Evolutionary conservation across 306 rosid species (phyloP).

Genomic region (Carpinus fangiana): DNA sequence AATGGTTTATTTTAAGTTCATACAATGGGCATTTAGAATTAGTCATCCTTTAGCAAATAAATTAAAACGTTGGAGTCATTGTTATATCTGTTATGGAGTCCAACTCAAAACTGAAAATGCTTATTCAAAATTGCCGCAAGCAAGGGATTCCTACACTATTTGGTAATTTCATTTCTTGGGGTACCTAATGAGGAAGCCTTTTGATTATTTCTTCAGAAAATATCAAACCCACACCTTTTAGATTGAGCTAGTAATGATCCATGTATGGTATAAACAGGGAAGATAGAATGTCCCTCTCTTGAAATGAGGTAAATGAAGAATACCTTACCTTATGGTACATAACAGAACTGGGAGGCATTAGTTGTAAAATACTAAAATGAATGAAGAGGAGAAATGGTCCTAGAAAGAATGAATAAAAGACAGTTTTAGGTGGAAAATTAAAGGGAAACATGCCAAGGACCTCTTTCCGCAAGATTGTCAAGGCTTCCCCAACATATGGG

Average conservation of each 20-base stretch:
- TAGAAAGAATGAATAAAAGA: constrained; percentile 13
- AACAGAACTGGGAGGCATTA: constrained; percentile 7
- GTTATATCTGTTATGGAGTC: background rate
- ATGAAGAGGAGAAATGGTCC: constrained; percentile 8
- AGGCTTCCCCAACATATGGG: constrained; percentile 95
- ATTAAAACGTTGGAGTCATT: background rate
- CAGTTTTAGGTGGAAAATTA: constrained; percentile 10
- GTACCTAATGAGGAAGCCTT: constrained; percentile 12
- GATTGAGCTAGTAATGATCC: background rate
- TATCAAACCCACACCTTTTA: constrained; percentile 13
- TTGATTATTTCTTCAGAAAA: constrained; percentile 6
- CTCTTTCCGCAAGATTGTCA: constrained; percentile 82
- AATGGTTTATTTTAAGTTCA: background rate
- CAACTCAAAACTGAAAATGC: background rate
- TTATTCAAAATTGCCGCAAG: background rate
- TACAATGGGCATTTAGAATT: background rate
- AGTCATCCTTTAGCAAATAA: background rate
- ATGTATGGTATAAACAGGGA: background rate
- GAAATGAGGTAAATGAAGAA: constrained; percentile 12
- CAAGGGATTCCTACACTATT: background rate
- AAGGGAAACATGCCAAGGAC: constrained; percentile 37
- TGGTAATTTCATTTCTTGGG: background rate
- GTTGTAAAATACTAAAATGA: constrained; percentile 21
- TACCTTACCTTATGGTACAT: background rate
- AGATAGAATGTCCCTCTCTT: background rate